Percentiles rank a stretch among this genome's conserved stretches.
Conservation (phyloP, 164 flowering plant species). For the Aristolochia contorta region DNA sequence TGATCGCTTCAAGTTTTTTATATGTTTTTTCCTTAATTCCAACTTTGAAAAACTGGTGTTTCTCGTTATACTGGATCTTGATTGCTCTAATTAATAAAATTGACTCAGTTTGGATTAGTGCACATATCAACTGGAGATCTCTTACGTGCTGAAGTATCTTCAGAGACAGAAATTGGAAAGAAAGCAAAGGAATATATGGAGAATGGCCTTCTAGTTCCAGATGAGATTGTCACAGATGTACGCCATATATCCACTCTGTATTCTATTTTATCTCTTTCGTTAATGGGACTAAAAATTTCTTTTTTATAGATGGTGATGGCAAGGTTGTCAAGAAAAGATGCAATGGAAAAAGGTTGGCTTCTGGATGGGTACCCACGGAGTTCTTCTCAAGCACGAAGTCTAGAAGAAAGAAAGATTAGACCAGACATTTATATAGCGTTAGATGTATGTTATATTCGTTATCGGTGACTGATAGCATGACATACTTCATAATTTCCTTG, state of each 20-base stretch:
- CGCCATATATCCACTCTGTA: conserved; percentile 1
- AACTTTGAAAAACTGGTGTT: too few species aligned
- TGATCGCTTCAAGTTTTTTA: too few species aligned
- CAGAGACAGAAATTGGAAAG: conserved; percentile 80
- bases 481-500: background rate
- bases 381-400: conserved; percentile 65
- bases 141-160: conserved; percentile 76
- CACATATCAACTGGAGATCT: conserved; percentile 95
- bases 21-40: too few species aligned
- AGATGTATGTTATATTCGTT: conserved; percentile 40
- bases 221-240: conserved; percentile 88
- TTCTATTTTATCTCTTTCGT: background rate
- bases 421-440: conserved; percentile 68
- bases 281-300: background rate
- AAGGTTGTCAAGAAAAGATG: conserved; percentile 66
- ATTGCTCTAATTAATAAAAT: too few species aligned
- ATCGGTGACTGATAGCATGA: background rate
- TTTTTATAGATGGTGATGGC: conserved; percentile 63
- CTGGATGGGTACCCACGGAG: conserved; percentile 90
- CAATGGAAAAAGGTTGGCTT: conserved; percentile 86
- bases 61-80: too few species aligned
- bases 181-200: conserved; percentile 86
- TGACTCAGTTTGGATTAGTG: conserved; percentile 78
- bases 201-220: conserved; percentile 81
- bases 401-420: conserved; percentile 53